Base-by-base conservation (phyloP, 164 flowering plant genomes). In the Santalum album region DNA sequence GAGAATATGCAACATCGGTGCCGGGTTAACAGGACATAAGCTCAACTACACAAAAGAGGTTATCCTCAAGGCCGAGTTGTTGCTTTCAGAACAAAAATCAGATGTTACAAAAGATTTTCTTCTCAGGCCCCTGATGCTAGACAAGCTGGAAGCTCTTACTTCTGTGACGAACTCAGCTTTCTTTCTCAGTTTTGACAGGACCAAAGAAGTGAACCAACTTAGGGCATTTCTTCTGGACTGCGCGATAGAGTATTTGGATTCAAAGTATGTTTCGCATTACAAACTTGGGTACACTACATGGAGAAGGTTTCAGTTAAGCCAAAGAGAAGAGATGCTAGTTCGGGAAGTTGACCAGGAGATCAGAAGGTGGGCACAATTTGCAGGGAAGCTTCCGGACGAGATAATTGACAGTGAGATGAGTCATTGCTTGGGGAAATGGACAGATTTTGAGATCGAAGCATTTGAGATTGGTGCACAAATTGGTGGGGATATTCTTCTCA, bases 401-500 rank as follows among this genome's bases (percentile, higher is more conserved):
- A 56, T 85, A 42, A 68, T 85, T 20, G 91, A 87, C 18, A 62
- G 66, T 69, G 97, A 87, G n/a, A 72, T 83, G 87, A 78, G 82
- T 55, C 70, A 63, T 61, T 65, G 81, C 0, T 61, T 74, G 56
- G 83, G 79, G 16, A 78, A 78, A 59, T 90, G 97, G 96, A 72
- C 74, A 1, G 76, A 74, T 50, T 87, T 78, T 66, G 82, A 83
- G 53, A 48, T 63, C 11, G 97, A 83, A 66, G 75, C 65, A 17
- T 73, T 71, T 52, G 87, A 85, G 60, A 42, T 50, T 12, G 80
- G 83, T 17, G 25, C 53, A 16, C 73, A 73, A 34, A 65, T 85
- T 12, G 84, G 61, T 27, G 36, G 25, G 22, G 70, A 70, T 49
- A 69, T 87, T 24, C 68, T 85, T 20, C 65, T 76, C 53, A 39